These are phyloP conservation scores for Chlamydomonas schloesseri DNA, from an alignment of 139 green algal genomes.

Conservation along the genomic window DNA sequence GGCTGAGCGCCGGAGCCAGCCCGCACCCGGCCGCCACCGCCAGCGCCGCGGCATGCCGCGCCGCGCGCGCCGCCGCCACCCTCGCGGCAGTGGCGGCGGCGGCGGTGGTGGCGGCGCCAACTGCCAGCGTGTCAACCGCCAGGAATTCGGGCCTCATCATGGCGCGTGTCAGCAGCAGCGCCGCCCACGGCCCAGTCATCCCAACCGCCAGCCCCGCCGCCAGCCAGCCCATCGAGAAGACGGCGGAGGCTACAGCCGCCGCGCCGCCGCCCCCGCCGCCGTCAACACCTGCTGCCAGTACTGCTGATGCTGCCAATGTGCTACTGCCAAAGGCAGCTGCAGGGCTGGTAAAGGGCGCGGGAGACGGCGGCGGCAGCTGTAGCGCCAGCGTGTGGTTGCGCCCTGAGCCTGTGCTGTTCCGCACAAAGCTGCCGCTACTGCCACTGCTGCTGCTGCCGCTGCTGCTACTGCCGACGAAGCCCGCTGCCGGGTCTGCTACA, in stretches of 20 bases:
- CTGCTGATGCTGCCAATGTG: too few species aligned
- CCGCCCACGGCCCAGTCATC: background rate
- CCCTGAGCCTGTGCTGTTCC: too few species aligned
- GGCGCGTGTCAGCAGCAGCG: slow-evolving; percentile 6
- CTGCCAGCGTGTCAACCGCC: background rate
- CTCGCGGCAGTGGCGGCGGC: background rate
- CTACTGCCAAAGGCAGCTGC: background rate
- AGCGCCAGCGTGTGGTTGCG: too few species aligned
- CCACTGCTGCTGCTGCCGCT: too few species aligned
- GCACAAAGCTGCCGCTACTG: too few species aligned
- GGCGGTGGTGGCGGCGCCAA: background rate
- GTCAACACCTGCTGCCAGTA: too few species aligned
- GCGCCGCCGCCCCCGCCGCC: background rate
- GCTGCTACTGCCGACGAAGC: too few species aligned
- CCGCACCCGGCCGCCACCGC: background rate
- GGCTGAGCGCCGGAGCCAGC: slow-evolving; percentile 15
- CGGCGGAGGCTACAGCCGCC: background rate
- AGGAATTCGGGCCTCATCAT: slow-evolving; percentile 12
- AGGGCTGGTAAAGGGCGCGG: background rate
- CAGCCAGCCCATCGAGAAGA: slow-evolving; percentile 19
- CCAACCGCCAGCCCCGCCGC: background rate
- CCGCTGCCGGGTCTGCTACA: too few species aligned
- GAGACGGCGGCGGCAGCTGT: too few species aligned
- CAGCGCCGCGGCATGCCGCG: background rate
- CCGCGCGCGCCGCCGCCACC: background rate